phyloP scores from a whole-genome alignment of 2,329 filamentous ascomycete genomes.

The Claviceps maximensis region DNA sequence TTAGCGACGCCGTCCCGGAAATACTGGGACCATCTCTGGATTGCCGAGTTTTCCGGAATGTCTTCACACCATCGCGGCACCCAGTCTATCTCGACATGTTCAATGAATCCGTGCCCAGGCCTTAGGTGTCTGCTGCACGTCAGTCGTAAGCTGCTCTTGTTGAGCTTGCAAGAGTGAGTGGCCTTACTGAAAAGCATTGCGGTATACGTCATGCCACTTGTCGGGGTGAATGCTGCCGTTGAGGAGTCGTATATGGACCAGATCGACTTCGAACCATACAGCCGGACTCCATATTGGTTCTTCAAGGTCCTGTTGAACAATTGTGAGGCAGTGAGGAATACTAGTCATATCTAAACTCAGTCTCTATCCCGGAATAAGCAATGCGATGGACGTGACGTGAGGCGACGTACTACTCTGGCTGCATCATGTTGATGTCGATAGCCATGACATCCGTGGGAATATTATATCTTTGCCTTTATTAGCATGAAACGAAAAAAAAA shows the following conservation, averaged over 20 bases:
- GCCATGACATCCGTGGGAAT: conserved; percentile 17
- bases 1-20: conserved; percentile 55
- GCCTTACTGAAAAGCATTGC: conserved; percentile 52
- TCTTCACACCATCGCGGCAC: conserved; percentile 59
- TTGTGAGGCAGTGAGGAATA: conserved; percentile 47
- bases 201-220: conserved; percentile 61
- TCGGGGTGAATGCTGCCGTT: conserved; percentile 58
- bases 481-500: not conserved
- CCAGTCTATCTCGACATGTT: conserved; percentile 85
- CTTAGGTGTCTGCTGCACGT: conserved; percentile 52
- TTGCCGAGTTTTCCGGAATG: conserved; percentile 40
- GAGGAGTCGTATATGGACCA: conserved; percentile 73
- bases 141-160: too few species aligned
- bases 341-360: conserved; percentile 28
- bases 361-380: not conserved
- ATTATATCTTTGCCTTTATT: not conserved
- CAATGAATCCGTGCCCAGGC: conserved; percentile 61
- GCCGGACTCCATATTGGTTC: conserved; percentile 44
- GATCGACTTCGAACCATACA: conserved; percentile 47
- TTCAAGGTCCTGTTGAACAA: conserved; percentile 62
- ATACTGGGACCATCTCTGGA: conserved; percentile 57
- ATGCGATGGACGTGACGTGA: conserved; percentile 12
- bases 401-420: conserved; percentile 18
- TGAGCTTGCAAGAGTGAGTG: not conserved
- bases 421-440: conserved; percentile 27